Evolutionary conservation across 495 filamentous ascomycete genomes (phyloP).

Genomic region (Bacidia gigantensis): DNA sequence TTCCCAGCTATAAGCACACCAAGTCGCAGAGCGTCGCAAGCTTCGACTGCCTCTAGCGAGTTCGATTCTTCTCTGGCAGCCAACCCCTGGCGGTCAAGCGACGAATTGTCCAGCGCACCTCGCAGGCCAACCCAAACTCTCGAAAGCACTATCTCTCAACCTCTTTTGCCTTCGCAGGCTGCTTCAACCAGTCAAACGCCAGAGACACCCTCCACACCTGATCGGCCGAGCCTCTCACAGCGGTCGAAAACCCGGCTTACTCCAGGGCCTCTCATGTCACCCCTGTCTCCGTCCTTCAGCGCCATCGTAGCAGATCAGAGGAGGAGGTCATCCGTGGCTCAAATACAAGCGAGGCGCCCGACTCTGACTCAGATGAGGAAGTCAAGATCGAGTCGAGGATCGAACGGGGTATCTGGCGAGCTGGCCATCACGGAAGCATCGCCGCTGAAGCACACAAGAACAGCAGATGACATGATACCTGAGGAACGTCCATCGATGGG

Average conservation of each 20-base stretch:
- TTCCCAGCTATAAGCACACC: not conserved
- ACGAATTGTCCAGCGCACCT: not conserved
- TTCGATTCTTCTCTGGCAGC: constrained; percentile 5
- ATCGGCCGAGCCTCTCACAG: constrained; percentile 12
- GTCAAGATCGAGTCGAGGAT: constrained; percentile 7
- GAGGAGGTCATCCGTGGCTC: constrained; percentile 32
- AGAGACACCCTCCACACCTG: constrained; percentile 8
- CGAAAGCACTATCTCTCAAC: constrained; percentile 14
- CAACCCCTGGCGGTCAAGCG: constrained; percentile 11
- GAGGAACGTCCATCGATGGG: not conserved
- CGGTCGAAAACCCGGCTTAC: constrained; percentile 26
- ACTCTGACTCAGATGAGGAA: constrained; percentile 5
- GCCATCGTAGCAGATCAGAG: constrained; percentile 50
- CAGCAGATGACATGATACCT: not conserved
- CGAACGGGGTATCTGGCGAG: not conserved
- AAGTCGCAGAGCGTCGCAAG: constrained; percentile 5
- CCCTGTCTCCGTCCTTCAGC: constrained; percentile 41
- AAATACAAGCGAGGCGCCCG: constrained; percentile 7
- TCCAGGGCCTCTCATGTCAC: constrained; percentile 35
- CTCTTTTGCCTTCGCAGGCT: constrained; percentile 21
- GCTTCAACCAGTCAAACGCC: constrained; percentile 24
- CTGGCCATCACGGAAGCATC: constrained; percentile 2
- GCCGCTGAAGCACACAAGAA: not conserved
- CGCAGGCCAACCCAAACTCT: constrained; percentile 4
- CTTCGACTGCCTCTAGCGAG: constrained; percentile 1